Conservation (phyloP, 345 rosid genomes). For the Pistacia vera region DNA sequence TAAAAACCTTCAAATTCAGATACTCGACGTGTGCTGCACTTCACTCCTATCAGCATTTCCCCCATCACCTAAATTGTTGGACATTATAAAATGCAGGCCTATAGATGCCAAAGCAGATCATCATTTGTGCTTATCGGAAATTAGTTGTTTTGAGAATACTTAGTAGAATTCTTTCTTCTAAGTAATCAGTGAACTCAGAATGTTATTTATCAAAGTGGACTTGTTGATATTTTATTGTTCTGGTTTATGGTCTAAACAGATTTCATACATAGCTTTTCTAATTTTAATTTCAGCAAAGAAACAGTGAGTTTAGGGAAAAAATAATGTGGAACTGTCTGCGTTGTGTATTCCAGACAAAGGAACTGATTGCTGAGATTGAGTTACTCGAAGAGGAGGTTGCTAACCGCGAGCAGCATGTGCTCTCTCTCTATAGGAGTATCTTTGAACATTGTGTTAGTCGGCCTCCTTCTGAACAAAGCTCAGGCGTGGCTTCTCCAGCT, state of each 20-base stretch:
- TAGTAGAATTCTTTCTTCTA: no score
- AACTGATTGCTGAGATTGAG: constrained; percentile 80
- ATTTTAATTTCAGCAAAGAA: not conserved
- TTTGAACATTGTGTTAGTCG: constrained; percentile 64
- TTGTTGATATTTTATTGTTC: not conserved
- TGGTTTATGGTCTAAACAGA: not conserved
- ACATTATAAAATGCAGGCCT: not conserved
- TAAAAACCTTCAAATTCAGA: not conserved
- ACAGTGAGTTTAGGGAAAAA: not conserved
- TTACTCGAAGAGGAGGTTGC: constrained; percentile 81
- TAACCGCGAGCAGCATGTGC: constrained; percentile 80
- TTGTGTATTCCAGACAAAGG: constrained; percentile 61
- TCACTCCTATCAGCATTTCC: not conserved
- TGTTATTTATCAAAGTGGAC: not conserved
- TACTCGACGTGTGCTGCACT: no score
- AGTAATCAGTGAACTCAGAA: no score
- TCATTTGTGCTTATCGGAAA: not conserved
- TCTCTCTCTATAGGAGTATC: constrained; percentile 71
- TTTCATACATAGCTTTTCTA: not conserved
- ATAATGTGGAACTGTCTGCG: constrained; percentile 7
- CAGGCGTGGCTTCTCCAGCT: constrained; percentile 71
- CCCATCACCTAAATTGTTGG: not conserved
- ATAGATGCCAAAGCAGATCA: not conserved
- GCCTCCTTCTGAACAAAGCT: constrained; percentile 61
- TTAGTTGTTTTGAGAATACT: no score